Conservation (phyloP, 306 rosid species). For the Cucurbita ficifolia region DNA sequence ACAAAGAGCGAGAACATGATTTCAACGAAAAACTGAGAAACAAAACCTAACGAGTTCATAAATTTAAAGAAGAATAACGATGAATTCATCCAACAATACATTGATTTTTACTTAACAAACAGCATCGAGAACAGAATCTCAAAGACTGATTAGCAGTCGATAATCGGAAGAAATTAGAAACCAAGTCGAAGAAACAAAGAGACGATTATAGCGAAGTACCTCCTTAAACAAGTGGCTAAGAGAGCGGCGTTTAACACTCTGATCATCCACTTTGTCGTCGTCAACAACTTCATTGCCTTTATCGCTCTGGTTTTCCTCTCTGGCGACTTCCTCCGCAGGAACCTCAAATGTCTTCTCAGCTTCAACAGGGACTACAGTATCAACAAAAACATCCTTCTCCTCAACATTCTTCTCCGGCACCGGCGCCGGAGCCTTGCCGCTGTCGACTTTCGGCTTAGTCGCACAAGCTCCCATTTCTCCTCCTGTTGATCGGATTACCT, state of each 20-base stretch:
- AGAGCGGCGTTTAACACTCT: not conserved
- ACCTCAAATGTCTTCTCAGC: not conserved
- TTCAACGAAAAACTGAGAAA: not conserved
- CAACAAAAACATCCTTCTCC: not conserved
- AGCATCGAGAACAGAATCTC: not conserved
- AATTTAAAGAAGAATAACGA: not conserved
- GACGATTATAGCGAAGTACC: not conserved
- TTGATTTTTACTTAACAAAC: not conserved
- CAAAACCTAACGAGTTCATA: not conserved
- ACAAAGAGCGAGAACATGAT: not conserved
- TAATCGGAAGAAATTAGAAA: not conserved
- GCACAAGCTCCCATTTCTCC: constrained; percentile 9
- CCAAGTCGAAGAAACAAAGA: not conserved
- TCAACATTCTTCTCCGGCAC: not conserved
- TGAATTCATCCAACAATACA: not conserved
- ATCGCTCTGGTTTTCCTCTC: not conserved
- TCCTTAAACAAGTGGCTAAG: constrained; percentile 9
- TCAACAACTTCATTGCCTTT: not conserved
- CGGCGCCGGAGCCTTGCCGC: not conserved
- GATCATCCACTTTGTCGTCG: constrained; percentile 1
- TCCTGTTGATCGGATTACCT: not conserved
- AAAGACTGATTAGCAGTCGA: not conserved
- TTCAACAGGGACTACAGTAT: not conserved
- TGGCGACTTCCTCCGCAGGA: not conserved
- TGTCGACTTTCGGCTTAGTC: constrained; percentile 5